Base-by-base conservation (phyloP, 78 protist genomes). In the Dictyostelium discoideum region DNA sequence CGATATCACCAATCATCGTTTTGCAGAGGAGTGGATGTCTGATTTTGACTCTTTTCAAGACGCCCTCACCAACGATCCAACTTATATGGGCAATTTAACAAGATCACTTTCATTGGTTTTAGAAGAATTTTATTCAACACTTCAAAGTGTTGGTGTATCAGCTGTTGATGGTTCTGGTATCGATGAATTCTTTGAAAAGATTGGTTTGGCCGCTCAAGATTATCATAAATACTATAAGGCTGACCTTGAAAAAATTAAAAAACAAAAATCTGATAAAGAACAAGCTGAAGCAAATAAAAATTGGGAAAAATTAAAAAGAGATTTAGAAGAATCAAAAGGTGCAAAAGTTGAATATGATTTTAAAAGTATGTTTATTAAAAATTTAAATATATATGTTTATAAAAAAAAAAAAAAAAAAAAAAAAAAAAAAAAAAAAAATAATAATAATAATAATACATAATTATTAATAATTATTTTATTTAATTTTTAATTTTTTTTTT, bases 161-260 rank as follows among this genome's bases (percentile, higher is more conserved):
- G 99, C 99, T 9, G 95, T 97, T 2, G 88, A 98, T 26, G 98
- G 98, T 2, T 92, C 81, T 29, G 99, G 99, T 48, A 87, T 98
- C 26, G 97, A 87, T 24, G 94, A 96, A 39, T 74, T 98, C 24
- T 92, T 97, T 29, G 94, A 32, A n/a, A 85, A 77, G 16, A 26
- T 98, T 2, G 94, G 87, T 2, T 73, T 67, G 20, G 97, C 98
- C 11, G 22, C 48, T 46, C 87, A 22, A 14, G 98, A 97, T 40
- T 98, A 97, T 84, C 50, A 76, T n/a, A 92, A 85, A 22, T 96
- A 77, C 14, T 96, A 87, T 26, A 86, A 86, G 40, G 72, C 94
- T 37, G 97, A 96, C 40, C 44, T 96, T 3, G 97, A 96, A 11
- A 83, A 76, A 76, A 50, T 44, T 39, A 96, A 83, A 42, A 57